These are phyloP conservation scores for Globisporangium okanoganense DNA, from an alignment of 352 stramenopile species.

Conservation along the genomic window DNA sequence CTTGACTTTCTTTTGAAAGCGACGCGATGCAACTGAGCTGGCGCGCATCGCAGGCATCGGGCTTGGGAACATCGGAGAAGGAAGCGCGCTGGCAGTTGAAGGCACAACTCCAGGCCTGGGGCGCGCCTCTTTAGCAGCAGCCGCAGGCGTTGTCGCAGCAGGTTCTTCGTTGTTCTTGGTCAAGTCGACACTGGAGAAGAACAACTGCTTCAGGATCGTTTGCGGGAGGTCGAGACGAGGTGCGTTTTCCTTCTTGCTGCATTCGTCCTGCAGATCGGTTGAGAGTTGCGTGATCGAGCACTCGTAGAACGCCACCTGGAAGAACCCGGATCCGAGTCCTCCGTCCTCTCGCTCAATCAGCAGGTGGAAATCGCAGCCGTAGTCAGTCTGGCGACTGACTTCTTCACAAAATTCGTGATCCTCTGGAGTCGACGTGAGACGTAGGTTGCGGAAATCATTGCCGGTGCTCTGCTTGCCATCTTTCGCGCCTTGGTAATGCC, in stretches of 20 bases:
- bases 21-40: constrained; percentile 33
- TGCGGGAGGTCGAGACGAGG: constrained; percentile 33
- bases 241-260: constrained; percentile 20
- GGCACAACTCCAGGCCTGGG: constrained; percentile 19
- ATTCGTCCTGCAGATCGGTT: constrained; percentile 30
- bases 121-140: constrained; percentile 10
- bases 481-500: constrained; percentile 62
- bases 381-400: constrained; percentile 44
- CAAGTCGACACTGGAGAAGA: constrained; percentile 26
- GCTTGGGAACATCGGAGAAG: constrained; percentile 6
- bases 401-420: constrained; percentile 80
- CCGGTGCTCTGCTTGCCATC: constrained; percentile 64
- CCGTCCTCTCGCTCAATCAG: constrained; percentile 59
- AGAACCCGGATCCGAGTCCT: constrained; percentile 61
- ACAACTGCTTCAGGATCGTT: constrained; percentile 50
- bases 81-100: constrained; percentile 12
- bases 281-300: constrained; percentile 68
- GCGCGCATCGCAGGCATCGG: constrained; percentile 13
- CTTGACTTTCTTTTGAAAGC: constrained; percentile 82
- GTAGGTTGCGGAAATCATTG: constrained; percentile 42
- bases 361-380: constrained; percentile 75
- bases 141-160: constrained; percentile 19
- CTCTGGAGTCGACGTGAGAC: constrained; percentile 50
- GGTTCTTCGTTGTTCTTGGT: constrained; percentile 20
- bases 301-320: constrained; percentile 87